Evolutionary conservation across 2,329 filamentous ascomycete species (phyloP), one percentile per base, ranked within the genome.

Genomic region (Domatiomyces catenatus): DNA sequence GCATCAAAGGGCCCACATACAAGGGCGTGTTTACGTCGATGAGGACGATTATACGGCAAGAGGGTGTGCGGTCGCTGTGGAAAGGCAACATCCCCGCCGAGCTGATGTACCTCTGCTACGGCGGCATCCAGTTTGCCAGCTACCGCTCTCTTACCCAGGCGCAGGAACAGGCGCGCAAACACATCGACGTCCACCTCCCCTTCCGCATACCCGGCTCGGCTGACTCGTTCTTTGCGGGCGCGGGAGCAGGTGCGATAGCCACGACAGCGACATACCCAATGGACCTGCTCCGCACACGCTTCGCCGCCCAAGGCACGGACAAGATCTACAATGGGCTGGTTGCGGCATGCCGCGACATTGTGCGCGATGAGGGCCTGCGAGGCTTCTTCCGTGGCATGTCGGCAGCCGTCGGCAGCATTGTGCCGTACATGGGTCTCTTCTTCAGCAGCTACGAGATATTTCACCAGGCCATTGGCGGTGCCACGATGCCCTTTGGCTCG

Each of bases 11-110:
- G 1, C 68, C 69, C 60, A 48, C 75, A 49, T 64, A 64, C 67
- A 86, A 83, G 63, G 87, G 87, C 59, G 87, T 86, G 0, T 60
- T 88, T 42, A 75, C 77, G 8, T 94, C 88, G 1, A 72, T 94
- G 63, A 76, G 75, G 52, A 77, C 83, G 54, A 96, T 96, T 61
- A 66, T 90, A 48, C 72, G 71, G 24, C 74, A 88, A 61, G 92
- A 98, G 66, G 92, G 92, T 43, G 64, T 96, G 58, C 83, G 83
- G 49, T 84, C 80, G 26, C 76, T 98, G 57, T 98, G 92, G 92
- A 96, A 96, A 73, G 92, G 92, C 64, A 98, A 98, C 65, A 80
- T 98, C 52, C 89, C 92, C 42, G 92, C 92, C 48, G 92, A 96
- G 74, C 70, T 92, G 56, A 81, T 98, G 70, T 98, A 98, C 70